Evolutionary conservation across 2,329 filamentous ascomycete species (phyloP).

Genomic region (Colletotrichum agaves): DNA sequence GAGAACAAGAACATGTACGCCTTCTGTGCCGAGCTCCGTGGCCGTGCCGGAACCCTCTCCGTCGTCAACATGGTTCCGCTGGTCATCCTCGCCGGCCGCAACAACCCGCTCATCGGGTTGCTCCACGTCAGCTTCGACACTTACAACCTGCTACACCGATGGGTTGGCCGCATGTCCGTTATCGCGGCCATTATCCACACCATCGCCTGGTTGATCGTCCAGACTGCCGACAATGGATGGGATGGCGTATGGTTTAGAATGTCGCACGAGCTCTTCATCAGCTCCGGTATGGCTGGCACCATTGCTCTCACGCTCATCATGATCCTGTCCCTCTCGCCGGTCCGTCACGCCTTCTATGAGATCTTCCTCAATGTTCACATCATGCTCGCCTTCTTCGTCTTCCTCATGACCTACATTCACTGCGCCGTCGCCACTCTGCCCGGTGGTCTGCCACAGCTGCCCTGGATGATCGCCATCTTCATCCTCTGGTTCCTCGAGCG

Average conservation of each 20-base stretch:
- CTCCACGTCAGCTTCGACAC: slow-evolving; percentile 94
- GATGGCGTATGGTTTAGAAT: slow-evolving; percentile 65
- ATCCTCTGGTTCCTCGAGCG: slow-evolving; percentile 83
- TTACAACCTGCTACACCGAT: slow-evolving; percentile 81
- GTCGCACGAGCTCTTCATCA: slow-evolving; percentile 70
- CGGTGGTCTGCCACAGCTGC: slow-evolving; percentile 75
- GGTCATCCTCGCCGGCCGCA: slow-evolving; percentile 87
- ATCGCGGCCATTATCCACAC: slow-evolving; percentile 76
- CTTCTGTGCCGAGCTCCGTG: slow-evolving; percentile 83
- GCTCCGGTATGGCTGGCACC: slow-evolving; percentile 70
- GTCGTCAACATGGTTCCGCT: slow-evolving; percentile 93
- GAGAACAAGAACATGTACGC: slow-evolving; percentile 66
- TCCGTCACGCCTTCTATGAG: slow-evolving; percentile 97
- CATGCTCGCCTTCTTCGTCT: slow-evolving; percentile 72
- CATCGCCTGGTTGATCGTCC: slow-evolving; percentile 78
- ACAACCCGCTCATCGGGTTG: slow-evolving; percentile 88
- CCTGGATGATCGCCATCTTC: slow-evolving; percentile 80
- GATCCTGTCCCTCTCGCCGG: slow-evolving; percentile 77
- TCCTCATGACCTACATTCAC: slow-evolving; percentile 83
- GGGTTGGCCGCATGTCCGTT: slow-evolving; percentile 81
- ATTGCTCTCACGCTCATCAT: slow-evolving; percentile 73
- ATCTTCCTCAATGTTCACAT: slow-evolving; percentile 93
- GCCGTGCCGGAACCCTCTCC: slow-evolving; percentile 82
- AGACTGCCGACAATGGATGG: slow-evolving; percentile 73
- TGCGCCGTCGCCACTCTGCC: slow-evolving; percentile 72